These are phyloP conservation scores for Epipyxis sp. DNA, from an alignment of 108 stramenopile genomes.

Conservation along the genomic window DNA sequence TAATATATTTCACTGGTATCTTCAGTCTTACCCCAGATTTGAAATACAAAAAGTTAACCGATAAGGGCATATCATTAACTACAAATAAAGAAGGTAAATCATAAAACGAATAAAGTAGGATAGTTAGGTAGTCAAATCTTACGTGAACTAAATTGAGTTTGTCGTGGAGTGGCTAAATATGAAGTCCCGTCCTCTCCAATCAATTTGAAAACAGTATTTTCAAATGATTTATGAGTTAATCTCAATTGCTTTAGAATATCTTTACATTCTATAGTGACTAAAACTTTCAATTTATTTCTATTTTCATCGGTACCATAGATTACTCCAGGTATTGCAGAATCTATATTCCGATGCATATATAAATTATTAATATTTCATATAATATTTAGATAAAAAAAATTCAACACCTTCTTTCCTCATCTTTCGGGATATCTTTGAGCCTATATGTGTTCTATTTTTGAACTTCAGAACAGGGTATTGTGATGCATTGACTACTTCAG, in stretches of 20 bases:
- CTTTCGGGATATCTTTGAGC: too few relatives aligned
- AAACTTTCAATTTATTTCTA: neutral
- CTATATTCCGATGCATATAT: too few relatives aligned
- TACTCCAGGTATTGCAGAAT: conserved; percentile 1
- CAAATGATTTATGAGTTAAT: neutral
- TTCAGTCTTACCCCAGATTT: neutral
- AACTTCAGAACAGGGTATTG: too few relatives aligned
- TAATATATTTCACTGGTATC: neutral
- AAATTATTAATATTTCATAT: too few relatives aligned
- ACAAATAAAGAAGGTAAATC: neutral
- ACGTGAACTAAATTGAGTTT: neutral
- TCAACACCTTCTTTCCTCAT: too few relatives aligned
- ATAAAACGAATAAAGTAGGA: neutral
- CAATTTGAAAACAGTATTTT: neutral
- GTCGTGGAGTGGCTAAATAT: neutral
- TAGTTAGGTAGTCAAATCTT: neutral
- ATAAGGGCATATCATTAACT: neutral
- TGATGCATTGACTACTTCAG: too few relatives aligned
- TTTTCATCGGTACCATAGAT: conserved; percentile 12
- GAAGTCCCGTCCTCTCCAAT: neutral
- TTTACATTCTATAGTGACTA: neutral
- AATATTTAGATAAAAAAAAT: too few relatives aligned
- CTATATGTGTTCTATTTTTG: too few relatives aligned
- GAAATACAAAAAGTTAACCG: neutral
- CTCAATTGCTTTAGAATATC: neutral